phyloP scores from a whole-genome alignment of 129 eudicot species.

The Flaveria sonorensis region DNA sequence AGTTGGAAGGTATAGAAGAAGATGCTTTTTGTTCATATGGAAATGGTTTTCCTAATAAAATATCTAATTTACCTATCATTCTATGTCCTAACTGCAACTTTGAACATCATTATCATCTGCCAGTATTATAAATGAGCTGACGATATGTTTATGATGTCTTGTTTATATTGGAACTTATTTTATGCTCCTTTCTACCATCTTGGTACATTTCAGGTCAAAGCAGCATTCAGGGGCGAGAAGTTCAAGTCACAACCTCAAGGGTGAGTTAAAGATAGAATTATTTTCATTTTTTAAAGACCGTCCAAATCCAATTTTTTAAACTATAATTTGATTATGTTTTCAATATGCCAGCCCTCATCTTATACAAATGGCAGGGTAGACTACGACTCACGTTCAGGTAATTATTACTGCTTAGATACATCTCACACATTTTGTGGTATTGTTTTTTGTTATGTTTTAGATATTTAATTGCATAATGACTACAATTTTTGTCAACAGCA shows the following conservation, averaged over 20 bases:
- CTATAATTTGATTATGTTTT: conserved; percentile 14
- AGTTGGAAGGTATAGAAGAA: conserved; percentile 60
- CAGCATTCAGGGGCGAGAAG: conserved; percentile 45
- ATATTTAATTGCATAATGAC: conserved; percentile 18
- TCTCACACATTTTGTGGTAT: not conserved
- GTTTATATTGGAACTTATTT: not conserved
- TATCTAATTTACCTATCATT: conserved; percentile 10
- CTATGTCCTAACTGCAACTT: not conserved
- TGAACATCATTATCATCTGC: no score
- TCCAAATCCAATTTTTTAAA: not conserved
- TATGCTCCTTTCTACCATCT: not conserved
- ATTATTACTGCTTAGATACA: not conserved
- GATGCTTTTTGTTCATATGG: conserved; percentile 25
- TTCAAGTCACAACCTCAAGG: conserved; percentile 55
- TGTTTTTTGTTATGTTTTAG: not conserved
- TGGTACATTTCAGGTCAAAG: conserved; percentile 55
- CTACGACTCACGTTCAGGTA: conserved; percentile 64
- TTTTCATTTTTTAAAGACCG: conserved; percentile 7
- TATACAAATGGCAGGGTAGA: conserved; percentile 58
- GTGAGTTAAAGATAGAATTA: conserved; percentile 45
- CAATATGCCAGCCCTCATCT: conserved; percentile 48
- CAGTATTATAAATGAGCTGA: conserved; percentile 1
- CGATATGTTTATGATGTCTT: not conserved
- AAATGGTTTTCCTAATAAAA: conserved; percentile 13
- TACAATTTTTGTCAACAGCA: conserved; percentile 46